phyloP scores from a whole-genome alignment of 345 rosid species.

The Eucalyptus tenuipes region DNA sequence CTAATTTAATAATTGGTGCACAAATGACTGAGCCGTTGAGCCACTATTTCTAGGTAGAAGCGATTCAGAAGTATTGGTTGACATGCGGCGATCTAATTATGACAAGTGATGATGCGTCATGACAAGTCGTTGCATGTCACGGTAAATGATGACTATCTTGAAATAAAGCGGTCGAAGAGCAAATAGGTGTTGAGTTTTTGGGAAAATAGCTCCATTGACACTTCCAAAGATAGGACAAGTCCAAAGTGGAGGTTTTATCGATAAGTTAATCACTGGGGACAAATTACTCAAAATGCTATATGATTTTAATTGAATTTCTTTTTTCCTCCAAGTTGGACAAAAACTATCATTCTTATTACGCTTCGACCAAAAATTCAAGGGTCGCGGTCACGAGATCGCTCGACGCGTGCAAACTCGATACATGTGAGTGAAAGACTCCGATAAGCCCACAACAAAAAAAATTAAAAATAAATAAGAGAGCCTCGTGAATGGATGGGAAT shows the following conservation, averaged over 20 bases:
- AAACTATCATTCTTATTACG: not conserved
- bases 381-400: rapidly evolving
- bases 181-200: not conserved
- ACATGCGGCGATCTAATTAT: too few species aligned
- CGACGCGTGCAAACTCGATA: not conserved
- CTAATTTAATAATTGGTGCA: too few species aligned
- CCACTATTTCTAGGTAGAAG: not conserved
- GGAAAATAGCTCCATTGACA: not conserved
- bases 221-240: not conserved
- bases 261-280: not conserved
- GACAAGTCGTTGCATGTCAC: too few species aligned
- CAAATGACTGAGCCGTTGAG: not conserved
- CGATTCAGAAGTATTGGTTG: rapidly evolving
- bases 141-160: not conserved
- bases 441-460: not conserved
- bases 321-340: not conserved
- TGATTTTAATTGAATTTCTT: not conserved
- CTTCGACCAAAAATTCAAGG: not conserved
- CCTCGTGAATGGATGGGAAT: not conserved
- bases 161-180: not conserved
- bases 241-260: not conserved
- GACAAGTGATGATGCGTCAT: not conserved
- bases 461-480: not conserved
- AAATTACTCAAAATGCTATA: not conserved
- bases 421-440: too few species aligned